Evolutionary conservation across 75 land plant species (phyloP), one percentile per base, ranked within the genome.

Genomic region (Isoetes taiwanensis): DNA sequence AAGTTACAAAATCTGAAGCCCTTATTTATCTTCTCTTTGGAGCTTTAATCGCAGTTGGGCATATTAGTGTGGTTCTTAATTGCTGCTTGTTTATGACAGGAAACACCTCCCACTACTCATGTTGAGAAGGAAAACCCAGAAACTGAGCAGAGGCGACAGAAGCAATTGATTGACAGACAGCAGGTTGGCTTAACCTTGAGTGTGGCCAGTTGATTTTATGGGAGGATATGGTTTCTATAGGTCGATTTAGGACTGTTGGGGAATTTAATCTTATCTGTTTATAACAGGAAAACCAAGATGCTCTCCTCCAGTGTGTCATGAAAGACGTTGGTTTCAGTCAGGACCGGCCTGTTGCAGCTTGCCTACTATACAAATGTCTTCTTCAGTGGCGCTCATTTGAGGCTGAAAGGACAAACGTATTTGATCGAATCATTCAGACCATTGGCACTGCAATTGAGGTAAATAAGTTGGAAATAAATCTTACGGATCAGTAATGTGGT

Each of bases 371-470:
- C 79, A 90, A 90, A 54, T 69, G 80, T 43, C 73, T 90, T 46
- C 78, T 90, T 42, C 96, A 85, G 20, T 90, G 96, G 96, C 77
- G 86, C 39, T 82, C 86, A 0, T 85, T 90, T 77, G 91, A 90
- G 73, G 86, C 85, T 39, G 96, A 90, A 21, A 85, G 73, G 57
- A 90, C 96, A 12, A 81, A 68, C 56, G 84, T 90, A 37, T 90
- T 90, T 70, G 91, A 90, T 56, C 80, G 83, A n/a, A 90, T 90
- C 17, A 85, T 85, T 59, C 86, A 85, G 8, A 76, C 91, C 31
- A 85, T 90, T 52, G 71, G 78, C 26, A 69, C 81, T 52, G 78
- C 86, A 20, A 70, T 85, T 65, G 96, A 90, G 72, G 91, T 79
- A 78, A 32, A 56, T 60, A 21, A 1, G 31, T 38, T 20, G n/a